phyloP scores from a whole-genome alignment of 2,329 filamentous ascomycete genomes.

The Sphaceloma murrayae region DNA sequence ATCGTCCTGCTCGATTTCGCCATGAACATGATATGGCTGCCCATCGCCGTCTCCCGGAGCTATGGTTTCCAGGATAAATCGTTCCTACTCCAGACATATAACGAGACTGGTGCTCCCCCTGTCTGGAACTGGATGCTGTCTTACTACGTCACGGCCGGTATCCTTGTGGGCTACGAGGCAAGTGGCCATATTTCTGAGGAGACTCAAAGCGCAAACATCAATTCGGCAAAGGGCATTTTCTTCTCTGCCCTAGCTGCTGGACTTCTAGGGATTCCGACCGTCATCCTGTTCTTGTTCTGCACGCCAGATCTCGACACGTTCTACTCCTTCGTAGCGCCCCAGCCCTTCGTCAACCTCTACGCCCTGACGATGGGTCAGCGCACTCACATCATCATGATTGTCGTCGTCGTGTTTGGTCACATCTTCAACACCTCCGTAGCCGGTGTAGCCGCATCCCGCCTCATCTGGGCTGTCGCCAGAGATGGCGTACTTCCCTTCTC shows the following conservation, averaged over 20 bases:
- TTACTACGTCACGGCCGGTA: conserved; percentile 51
- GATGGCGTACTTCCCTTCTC: conserved; percentile 53
- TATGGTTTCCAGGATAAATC: conserved; percentile 50
- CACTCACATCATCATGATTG: conserved; percentile 52
- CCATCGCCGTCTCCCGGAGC: conserved; percentile 46
- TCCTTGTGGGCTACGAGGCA: conserved; percentile 53
- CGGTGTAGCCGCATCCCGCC: conserved; percentile 49
- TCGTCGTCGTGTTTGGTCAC: conserved; percentile 43
- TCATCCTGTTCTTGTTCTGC: conserved; percentile 53
- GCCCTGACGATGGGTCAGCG: conserved; percentile 47
- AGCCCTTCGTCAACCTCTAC: conserved; percentile 51
- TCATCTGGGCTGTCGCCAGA: conserved; percentile 53
- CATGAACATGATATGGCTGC: conserved; percentile 52
- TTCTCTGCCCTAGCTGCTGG: conserved; percentile 51
- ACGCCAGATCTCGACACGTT: conserved; percentile 45
- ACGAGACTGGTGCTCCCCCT: conserved; percentile 39
- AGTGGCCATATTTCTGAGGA: conserved; percentile 53
- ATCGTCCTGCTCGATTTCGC: conserved; percentile 50
- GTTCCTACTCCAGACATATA: conserved; percentile 52
- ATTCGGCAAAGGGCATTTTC: conserved; percentile 52
- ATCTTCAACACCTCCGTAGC: conserved; percentile 51
- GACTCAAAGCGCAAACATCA: conserved; percentile 48
- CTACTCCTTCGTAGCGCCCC: conserved; percentile 46
- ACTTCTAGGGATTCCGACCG: conserved; percentile 45
- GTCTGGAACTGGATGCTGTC: conserved; percentile 57